phyloP scores from a whole-genome alignment of 2,329 filamentous ascomycete species.

The Colletotrichum eleusines region DNA sequence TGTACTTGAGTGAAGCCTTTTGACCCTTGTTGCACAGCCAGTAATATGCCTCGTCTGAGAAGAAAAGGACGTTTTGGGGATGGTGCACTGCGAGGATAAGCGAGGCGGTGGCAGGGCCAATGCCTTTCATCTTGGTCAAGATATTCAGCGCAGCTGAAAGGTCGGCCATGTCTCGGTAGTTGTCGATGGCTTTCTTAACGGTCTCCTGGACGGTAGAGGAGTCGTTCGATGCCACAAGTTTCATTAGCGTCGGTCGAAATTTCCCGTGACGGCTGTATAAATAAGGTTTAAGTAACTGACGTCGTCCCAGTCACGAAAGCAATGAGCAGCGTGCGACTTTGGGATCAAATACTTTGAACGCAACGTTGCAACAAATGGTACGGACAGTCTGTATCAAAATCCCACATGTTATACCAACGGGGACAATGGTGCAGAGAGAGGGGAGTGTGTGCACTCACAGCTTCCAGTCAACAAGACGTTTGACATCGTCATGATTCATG shows the following conservation, averaged over 20 bases:
- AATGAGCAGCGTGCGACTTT: background rate
- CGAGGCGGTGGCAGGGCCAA: conserved; percentile 84
- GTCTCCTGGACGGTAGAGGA: conserved; percentile 58
- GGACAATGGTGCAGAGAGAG: conserved; percentile 15
- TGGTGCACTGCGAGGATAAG: conserved; percentile 76
- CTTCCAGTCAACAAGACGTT: conserved; percentile 77
- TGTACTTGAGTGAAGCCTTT: conserved; percentile 74
- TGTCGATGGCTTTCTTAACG: conserved; percentile 64
- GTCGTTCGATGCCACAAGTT: conserved; percentile 72
- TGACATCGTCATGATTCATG: conserved; percentile 70
- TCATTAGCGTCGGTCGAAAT: conserved; percentile 71
- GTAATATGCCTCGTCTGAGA: conserved; percentile 82
- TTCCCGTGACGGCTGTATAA: conserved; percentile 68
- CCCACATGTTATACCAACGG: background rate
- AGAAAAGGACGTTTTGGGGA: conserved; percentile 74
- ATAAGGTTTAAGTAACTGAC: background rate
- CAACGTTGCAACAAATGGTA: background rate
- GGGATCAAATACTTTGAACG: background rate
- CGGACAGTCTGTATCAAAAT: background rate
- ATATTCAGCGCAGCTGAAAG: conserved; percentile 60
- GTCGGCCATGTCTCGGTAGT: conserved; percentile 56
- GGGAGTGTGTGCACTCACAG: conserved; percentile 62
- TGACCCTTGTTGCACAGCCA: conserved; percentile 73
- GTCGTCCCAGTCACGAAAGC: background rate
- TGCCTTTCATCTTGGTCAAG: conserved; percentile 74